These are phyloP conservation scores for Prototheca wickerhamii DNA, from an alignment of 163 green algal genomes.

Conservation along the genomic window DNA sequence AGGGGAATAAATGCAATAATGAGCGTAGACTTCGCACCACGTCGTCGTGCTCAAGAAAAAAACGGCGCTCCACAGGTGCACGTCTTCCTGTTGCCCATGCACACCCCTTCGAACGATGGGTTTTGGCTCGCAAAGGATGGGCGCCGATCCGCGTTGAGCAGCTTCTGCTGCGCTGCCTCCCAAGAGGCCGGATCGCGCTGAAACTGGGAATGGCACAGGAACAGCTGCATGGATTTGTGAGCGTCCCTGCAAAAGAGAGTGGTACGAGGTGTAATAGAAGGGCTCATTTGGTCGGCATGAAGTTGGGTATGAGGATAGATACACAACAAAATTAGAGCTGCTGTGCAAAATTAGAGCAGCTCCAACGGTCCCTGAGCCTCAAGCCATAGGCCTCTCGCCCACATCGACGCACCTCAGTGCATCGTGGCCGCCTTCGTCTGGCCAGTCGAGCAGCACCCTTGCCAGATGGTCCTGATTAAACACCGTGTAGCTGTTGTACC, in stretches of 20 bases:
- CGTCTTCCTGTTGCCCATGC: conserved; percentile 84
- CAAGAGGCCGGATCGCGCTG: conserved; percentile 34
- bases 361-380: not conserved
- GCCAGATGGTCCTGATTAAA: conserved; percentile 78
- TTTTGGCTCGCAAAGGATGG: conserved; percentile 70
- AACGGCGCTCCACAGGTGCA: conserved; percentile 83
- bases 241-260: conserved; percentile 36
- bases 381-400: not conserved
- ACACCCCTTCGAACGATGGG: conserved; percentile 78
- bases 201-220: conserved; percentile 62
- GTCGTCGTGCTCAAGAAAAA: conserved; percentile 26
- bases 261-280: not conserved
- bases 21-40: not conserved
- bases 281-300: not conserved
- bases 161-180: conserved; percentile 40
- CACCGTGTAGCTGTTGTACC: conserved; percentile 65
- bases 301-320: not conserved
- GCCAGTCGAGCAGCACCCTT: conserved; percentile 61
- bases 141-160: conserved; percentile 46
- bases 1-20: not conserved
- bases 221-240: conserved; percentile 80
- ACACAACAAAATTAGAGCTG: not conserved
- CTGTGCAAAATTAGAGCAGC: not conserved
- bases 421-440: conserved; percentile 40
- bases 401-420: conserved; percentile 35